These are phyloP conservation scores for Phalaenopsis aphrodite DNA, from an alignment of 106 monocot species.

Conservation along the genomic window DNA sequence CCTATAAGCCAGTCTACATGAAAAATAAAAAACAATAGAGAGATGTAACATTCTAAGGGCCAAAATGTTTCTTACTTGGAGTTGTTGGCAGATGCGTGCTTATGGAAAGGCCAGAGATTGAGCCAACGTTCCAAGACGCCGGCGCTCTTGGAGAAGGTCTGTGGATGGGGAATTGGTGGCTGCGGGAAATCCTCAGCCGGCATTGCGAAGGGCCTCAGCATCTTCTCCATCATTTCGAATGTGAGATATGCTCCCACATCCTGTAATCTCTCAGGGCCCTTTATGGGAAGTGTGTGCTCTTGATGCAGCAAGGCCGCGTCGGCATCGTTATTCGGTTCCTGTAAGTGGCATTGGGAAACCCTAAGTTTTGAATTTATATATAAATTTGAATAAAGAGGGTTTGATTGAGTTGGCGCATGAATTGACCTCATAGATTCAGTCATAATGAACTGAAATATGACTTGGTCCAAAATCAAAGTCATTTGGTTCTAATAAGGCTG, in stretches of 20 bases:
- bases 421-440: too few relatives aligned
- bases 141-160: constrained; percentile 51
- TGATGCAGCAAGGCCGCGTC: constrained; percentile 58
- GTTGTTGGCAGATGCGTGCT: constrained; percentile 23
- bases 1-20: too few relatives aligned
- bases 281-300: constrained; percentile 94
- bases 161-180: constrained; percentile 49
- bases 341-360: neutral
- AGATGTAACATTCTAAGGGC: neutral
- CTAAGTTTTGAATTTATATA: too few relatives aligned
- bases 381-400: too few relatives aligned
- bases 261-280: constrained; percentile 88
- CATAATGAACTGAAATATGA: too few relatives aligned
- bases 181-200: constrained; percentile 96
- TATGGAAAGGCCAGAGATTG: constrained; percentile 83
- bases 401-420: too few relatives aligned
- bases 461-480: neutral
- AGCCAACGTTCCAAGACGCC: constrained; percentile 65
- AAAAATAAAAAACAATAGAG: too few relatives aligned
- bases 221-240: constrained; percentile 76
- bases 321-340: constrained; percentile 32
- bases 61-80: neutral
- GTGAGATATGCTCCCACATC: constrained; percentile 68
- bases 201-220: constrained; percentile 91
- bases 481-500: neutral